phyloP scores from a whole-genome alignment of 257 asterid species.

The Nicotiana noctiflora region DNA sequence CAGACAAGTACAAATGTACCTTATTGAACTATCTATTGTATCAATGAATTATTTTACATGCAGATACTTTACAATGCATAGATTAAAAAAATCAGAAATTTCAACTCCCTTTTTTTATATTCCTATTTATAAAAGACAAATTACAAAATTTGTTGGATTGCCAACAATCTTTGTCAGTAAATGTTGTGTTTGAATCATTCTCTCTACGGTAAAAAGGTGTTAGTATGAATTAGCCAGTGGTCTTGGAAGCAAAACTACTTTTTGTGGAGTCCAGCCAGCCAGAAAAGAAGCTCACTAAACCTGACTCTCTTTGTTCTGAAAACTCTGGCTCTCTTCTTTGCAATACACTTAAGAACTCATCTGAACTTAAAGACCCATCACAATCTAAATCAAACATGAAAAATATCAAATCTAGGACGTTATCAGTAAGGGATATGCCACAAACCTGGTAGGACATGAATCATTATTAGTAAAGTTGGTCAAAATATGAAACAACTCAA shows the following conservation, averaged over 20 bases:
- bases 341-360: conserved; percentile 70
- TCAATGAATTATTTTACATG: neutral
- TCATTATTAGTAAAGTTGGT: neutral
- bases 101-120: neutral
- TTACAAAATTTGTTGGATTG: neutral
- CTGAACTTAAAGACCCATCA: conserved; percentile 73
- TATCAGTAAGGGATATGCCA: conserved; percentile 55
- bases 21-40: too few relatives aligned
- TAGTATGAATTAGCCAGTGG: neutral
- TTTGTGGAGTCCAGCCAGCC: conserved; percentile 57
- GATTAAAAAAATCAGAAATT: neutral
- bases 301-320: conserved; percentile 38
- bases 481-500: neutral
- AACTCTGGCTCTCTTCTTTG: conserved; percentile 47
- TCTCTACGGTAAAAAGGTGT: neutral
- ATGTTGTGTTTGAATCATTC: neutral
- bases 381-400: conserved; percentile 58
- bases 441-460: conserved; percentile 48
- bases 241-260: conserved; percentile 25
- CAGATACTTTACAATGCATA: neutral
- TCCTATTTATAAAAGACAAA: neutral
- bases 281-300: conserved; percentile 42
- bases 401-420: conserved; percentile 63
- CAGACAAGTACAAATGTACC: neutral
- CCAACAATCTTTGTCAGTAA: neutral